Percentiles rank a stretch among this genome's conserved stretches.
phyloP scores from a whole-genome alignment of 1,284 basidiomycete species.

The Anthracocystis panici-leucophaei region DNA sequence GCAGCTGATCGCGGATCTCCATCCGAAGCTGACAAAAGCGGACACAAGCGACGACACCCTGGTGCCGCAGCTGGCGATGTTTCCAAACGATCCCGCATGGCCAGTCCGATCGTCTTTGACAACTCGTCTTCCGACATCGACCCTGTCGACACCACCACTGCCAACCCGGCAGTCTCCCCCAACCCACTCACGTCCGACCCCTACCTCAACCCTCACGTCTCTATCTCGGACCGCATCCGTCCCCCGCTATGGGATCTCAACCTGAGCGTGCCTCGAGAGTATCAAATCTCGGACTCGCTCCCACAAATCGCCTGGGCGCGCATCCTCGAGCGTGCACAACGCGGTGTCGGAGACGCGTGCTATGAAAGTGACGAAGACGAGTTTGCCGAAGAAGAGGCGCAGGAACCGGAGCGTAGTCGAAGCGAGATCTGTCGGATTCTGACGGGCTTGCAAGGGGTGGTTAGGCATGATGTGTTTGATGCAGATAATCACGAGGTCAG shows the following conservation, averaged over 20 bases:
- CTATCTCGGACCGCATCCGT: slow-evolving; percentile 36
- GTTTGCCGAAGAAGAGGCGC: slow-evolving; percentile 53
- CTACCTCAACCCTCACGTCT: slow-evolving; percentile 30
- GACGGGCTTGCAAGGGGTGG: slow-evolving; percentile 42
- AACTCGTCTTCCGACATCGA: slow-evolving; percentile 21
- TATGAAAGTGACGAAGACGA: slow-evolving; percentile 64
- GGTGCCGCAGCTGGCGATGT: slow-evolving; percentile 33
- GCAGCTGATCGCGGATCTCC: slow-evolving; percentile 29
- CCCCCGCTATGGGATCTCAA: slow-evolving; percentile 53
- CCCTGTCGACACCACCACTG: not conserved
- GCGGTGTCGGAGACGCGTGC: slow-evolving; percentile 63
- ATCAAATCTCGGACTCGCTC: slow-evolving; percentile 32
- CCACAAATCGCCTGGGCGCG: slow-evolving; percentile 57
- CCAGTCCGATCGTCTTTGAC: slow-evolving; percentile 43
- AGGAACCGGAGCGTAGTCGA: slow-evolving; percentile 40
- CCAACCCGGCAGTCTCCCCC: slow-evolving; percentile 4
- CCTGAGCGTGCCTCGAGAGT: slow-evolving; percentile 30
- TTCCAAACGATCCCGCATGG: slow-evolving; percentile 46
- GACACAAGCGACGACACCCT: slow-evolving; percentile 24
- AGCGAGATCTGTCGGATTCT: slow-evolving; percentile 53
- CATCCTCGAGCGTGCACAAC: slow-evolving; percentile 59
- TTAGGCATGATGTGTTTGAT: slow-evolving; percentile 39
- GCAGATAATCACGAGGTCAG: slow-evolving; percentile 34
- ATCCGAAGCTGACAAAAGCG: slow-evolving; percentile 28
- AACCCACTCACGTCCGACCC: slow-evolving; percentile 43